These are phyloP conservation scores for Dryas octopetala DNA, from an alignment of 306 rosid genomes.

Conservation along the genomic window DNA sequence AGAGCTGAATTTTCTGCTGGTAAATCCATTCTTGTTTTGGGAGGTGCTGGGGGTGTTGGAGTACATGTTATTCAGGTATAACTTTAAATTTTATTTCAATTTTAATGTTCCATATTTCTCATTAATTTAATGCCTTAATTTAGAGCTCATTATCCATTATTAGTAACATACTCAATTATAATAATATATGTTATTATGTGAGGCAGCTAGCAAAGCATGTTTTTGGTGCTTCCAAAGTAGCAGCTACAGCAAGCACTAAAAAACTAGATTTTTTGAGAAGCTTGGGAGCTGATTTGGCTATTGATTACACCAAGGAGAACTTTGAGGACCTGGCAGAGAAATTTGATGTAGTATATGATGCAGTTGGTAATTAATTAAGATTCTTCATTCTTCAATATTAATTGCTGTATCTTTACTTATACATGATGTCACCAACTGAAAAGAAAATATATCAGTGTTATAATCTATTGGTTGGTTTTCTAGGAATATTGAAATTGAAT, in stretches of 20 bases:
- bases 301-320: constrained; percentile 64
- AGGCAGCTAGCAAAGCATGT: constrained; percentile 65
- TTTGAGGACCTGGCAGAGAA: constrained; percentile 57
- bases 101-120: background rate
- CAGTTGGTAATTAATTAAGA: constrained; percentile 49
- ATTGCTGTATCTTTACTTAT: too few relatives aligned
- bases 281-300: constrained; percentile 59
- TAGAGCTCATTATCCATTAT: too few relatives aligned
- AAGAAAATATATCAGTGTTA: too few relatives aligned
- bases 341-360: constrained; percentile 63
- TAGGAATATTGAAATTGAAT: background rate
- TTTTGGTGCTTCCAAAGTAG: constrained; percentile 60
- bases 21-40: constrained; percentile 61
- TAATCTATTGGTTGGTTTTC: background rate
- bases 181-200: background rate
- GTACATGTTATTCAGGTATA: constrained; percentile 54
- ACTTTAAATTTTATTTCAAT: background rate
- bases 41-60: constrained; percentile 86
- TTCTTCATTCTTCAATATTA: too few relatives aligned
- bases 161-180: too few relatives aligned
- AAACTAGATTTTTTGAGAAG: constrained; percentile 53
- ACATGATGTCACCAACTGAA: too few relatives aligned
- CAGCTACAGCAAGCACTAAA: constrained; percentile 61
- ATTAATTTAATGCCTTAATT: too few relatives aligned
- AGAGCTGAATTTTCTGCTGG: constrained; percentile 44